phyloP scores from a whole-genome alignment of 768 basidiomycete genomes.

The Panaeolus cyanescens region DNA sequence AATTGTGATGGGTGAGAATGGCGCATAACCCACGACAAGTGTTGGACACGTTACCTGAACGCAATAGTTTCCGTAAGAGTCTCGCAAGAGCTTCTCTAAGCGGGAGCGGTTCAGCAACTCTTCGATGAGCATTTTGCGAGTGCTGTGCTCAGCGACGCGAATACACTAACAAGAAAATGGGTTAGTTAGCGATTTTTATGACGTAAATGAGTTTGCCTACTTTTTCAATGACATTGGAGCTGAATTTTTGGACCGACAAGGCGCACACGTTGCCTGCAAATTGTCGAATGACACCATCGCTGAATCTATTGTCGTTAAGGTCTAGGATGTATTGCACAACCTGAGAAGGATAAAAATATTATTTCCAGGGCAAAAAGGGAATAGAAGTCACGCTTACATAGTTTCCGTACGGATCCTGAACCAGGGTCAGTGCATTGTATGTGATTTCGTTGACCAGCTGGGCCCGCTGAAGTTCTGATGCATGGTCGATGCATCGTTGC shows the following conservation, averaged over 20 bases:
- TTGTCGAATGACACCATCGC: conserved; percentile 95
- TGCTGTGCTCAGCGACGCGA: conserved; percentile 94
- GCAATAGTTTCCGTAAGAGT: conserved; percentile 96
- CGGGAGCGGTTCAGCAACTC: conserved; percentile 94
- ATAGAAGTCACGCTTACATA: conserved; percentile 54
- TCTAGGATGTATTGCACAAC: conserved; percentile 98
- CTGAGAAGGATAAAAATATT: conserved; percentile 36
- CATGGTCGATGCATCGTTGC: conserved; percentile 97
- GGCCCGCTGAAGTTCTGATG: conserved; percentile 91
- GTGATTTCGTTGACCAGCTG: conserved; percentile 99
- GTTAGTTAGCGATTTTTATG: neutral
- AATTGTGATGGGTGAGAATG: neutral
- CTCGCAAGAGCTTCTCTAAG: conserved; percentile 92
- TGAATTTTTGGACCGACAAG: conserved; percentile 98
- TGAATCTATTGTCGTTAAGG: conserved; percentile 97
- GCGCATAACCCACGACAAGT: neutral
- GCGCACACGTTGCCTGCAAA: conserved; percentile 98
- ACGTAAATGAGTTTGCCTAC: conserved; percentile 34
- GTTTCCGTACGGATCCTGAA: conserved; percentile 96
- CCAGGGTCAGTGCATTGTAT: conserved; percentile 94
- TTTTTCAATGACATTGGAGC: conserved; percentile 98
- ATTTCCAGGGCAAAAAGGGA: neutral
- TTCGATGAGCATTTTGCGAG: conserved; percentile 92
- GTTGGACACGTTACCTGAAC: conserved; percentile 64
- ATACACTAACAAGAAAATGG: conserved; percentile 51